A percentile compares a stretch with the other conserved stretches of the same genome.
Evolutionary conservation across 257 asterid genomes (phyloP).

Genomic region (Solanum rostratum): DNA sequence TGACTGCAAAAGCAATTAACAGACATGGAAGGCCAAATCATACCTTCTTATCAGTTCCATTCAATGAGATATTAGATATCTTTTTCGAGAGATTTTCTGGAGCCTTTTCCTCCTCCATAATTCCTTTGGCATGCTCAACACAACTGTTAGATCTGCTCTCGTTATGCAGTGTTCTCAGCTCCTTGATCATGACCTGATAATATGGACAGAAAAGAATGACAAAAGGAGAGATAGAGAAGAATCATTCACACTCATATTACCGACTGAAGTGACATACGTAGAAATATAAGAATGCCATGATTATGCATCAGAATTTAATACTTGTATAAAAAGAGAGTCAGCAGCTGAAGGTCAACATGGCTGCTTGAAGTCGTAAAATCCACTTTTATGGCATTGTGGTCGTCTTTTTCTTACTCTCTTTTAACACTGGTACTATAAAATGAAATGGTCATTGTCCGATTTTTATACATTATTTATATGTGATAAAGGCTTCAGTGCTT

Average conservation of each 20-base stretch:
- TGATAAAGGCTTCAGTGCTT: not conserved
- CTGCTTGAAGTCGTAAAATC: not conserved
- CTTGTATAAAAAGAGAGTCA: not conserved
- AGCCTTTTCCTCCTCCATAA: slow-evolving; percentile 86
- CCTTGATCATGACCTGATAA: slow-evolving; percentile 53
- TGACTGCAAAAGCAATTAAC: not conserved
- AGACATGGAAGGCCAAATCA: not conserved
- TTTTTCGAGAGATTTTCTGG: slow-evolving; percentile 71
- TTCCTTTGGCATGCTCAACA: slow-evolving; percentile 82
- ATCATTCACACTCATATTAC: not conserved
- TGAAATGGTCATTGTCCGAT: no score
- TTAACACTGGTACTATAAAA: no score
- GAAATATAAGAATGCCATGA: not conserved
- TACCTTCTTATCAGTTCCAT: slow-evolving; percentile 69
- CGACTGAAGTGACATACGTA: not conserved
- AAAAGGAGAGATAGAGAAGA: not conserved
- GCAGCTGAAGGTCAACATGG: not conserved
- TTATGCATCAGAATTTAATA: not conserved
- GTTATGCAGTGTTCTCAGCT: slow-evolving; percentile 44
- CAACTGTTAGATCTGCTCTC: slow-evolving; percentile 81
- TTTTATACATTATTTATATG: not conserved
- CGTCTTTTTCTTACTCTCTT: not conserved
- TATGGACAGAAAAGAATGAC: not conserved
- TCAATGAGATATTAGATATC: slow-evolving; percentile 55
- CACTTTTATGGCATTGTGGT: not conserved